Evolutionary conservation across 2,329 filamentous ascomycete species (phyloP).

Genomic region (Colletotrichum sp.): DNA sequence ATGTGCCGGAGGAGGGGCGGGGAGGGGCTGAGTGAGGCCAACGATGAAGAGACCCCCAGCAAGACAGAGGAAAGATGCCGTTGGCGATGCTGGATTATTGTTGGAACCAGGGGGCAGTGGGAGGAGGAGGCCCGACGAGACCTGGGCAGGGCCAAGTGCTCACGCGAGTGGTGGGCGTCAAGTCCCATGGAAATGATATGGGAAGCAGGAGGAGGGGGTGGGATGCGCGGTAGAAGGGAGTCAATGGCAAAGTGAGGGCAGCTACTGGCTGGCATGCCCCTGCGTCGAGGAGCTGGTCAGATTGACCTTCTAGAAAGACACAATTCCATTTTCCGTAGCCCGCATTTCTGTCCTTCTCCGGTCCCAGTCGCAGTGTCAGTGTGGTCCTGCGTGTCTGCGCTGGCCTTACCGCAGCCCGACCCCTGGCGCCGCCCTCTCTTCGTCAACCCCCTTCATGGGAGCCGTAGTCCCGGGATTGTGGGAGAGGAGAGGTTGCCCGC

Average conservation of each 20-base stretch:
- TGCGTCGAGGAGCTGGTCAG: background rate
- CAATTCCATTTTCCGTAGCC: background rate
- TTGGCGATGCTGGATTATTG: constrained; percentile 5
- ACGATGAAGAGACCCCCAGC: constrained; percentile 5
- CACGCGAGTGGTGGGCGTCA: constrained; percentile 1
- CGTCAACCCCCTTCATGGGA: background rate
- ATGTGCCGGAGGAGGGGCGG: background rate
- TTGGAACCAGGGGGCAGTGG: constrained; percentile 3
- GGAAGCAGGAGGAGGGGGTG: background rate
- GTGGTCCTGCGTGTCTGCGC: background rate
- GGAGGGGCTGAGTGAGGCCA: constrained; percentile 12
- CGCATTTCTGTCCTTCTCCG: background rate
- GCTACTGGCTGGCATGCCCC: constrained; percentile 1
- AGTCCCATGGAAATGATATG: background rate
- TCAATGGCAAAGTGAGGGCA: background rate
- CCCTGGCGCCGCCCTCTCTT: background rate
- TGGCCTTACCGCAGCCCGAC: background rate
- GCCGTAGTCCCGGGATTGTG: background rate
- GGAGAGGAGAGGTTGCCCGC: background rate
- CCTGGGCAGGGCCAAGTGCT: background rate
- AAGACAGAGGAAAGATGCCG: background rate
- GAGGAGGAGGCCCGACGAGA: background rate
- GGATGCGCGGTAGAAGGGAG: background rate
- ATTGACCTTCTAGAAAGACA: constrained; percentile 15
- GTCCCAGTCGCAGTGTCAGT: background rate